Base-by-base conservation (phyloP, 306 rosid species). In the Sicyos edulis region DNA sequence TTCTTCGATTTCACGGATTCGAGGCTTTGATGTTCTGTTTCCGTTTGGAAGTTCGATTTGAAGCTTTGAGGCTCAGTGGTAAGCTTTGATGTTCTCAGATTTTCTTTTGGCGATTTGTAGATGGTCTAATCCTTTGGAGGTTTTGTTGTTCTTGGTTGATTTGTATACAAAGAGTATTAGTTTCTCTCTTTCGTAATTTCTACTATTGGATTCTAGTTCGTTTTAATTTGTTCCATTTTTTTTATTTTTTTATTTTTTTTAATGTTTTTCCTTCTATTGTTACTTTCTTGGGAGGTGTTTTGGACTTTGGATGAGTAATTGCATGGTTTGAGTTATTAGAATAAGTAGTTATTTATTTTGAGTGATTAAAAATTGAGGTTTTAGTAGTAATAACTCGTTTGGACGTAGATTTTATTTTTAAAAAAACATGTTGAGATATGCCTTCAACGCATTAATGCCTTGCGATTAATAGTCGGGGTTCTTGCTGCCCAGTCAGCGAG, bases 1-100 rank as follows among this genome's bases (percentile, higher is more conserved):
- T 52, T 47, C 54, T 66, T 45, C 54, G 22, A 49, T 22, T 3
- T 67, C 56, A 11, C 4, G 54, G 72, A 66, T 44, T 66, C 20
- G 16, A 47, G 72, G 19, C 47, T 67, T 20, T 4, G 72, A 67
- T 47, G 65, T 59, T 59, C 65, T 24, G 65, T 26, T 59, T 59
- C 6, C 65, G 26, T 6, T 19, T 67, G 47, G 34, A 19, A 67
- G 20, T 67, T 67, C 56, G 42, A 21, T 67, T 67, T 21, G 7
- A 22, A 68, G 42, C 22, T 68, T 8, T 19, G 44, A 19, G 72
- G 7, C 49, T 49, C 17, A 22, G 56, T 67, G 54, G 19, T 14
- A 55, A 56, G 21, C 22, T 26, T 56, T 67, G 72, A 67, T 67
- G 56, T 67, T n/a, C n/a, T n/a, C n/a, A n/a, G n/a, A n/a, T 16